Percentiles rank a stretch among this genome's conserved stretches.
Evolutionary conservation across 495 filamentous ascomycete genomes (phyloP).

Genomic region (Trichoderma asperelloides): DNA sequence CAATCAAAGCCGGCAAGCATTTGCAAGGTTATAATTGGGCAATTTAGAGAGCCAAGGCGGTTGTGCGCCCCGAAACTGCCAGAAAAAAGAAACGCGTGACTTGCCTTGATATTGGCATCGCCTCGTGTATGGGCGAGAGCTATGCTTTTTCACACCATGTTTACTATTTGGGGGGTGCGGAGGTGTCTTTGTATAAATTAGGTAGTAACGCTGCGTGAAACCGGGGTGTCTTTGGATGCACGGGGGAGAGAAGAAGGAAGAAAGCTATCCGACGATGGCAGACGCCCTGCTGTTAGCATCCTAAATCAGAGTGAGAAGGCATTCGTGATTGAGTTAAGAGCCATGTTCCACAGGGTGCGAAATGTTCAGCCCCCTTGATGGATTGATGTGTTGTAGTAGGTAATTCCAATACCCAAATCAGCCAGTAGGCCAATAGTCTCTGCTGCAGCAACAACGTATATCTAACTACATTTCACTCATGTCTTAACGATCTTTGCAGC

Average conservation of each 20-base stretch:
- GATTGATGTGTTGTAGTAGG: background rate
- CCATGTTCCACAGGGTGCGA: background rate
- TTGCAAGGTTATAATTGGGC: background rate
- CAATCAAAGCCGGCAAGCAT: background rate
- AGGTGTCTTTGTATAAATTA: background rate
- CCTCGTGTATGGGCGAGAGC: background rate
- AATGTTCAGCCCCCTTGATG: background rate
- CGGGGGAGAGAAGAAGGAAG: background rate
- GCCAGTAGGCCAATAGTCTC: background rate
- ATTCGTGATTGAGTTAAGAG: background rate
- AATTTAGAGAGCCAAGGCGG: background rate
- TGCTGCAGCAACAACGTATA: background rate
- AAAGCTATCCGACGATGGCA: background rate
- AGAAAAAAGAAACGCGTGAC: background rate
- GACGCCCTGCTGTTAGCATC: background rate
- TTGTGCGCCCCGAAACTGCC: background rate
- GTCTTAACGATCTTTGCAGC: background rate
- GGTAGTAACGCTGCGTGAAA: background rate
- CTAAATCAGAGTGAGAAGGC: background rate
- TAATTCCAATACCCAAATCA: background rate
- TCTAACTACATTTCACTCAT: background rate
- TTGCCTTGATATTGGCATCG: background rate
- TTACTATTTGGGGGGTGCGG: background rate
- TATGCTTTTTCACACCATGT: background rate
- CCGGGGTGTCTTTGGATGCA: background rate